These are phyloP conservation scores for Alternaria sp. DNA, from an alignment of 2,329 filamentous ascomycete genomes.

Conservation along the genomic window DNA sequence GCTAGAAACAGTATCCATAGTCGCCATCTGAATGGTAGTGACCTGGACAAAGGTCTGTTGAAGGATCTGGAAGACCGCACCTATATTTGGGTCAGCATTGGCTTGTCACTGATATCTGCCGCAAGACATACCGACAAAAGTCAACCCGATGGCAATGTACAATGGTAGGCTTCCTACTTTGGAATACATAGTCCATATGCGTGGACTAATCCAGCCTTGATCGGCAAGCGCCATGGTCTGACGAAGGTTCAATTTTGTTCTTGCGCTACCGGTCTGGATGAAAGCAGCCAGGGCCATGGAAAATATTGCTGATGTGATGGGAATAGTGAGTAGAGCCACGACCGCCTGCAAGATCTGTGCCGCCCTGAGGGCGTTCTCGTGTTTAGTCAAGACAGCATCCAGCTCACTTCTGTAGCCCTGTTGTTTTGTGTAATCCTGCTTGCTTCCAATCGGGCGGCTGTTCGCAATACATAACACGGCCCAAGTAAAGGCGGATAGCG, in stretches of 20 bases:
- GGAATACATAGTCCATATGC: slow-evolving; percentile 2
- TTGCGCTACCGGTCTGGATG: neutral
- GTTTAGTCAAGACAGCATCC: neutral
- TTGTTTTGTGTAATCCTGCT: neutral
- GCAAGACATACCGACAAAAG: slow-evolving; percentile 5
- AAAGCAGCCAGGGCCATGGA: slow-evolving; percentile 4
- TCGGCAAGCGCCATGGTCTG: slow-evolving; percentile 7
- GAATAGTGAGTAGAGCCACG: neutral
- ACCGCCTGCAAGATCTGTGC: slow-evolving; percentile 1
- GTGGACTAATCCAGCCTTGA: slow-evolving; percentile 7
- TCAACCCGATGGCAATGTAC: slow-evolving; percentile 3
- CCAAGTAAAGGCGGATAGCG: neutral
- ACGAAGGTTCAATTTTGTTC: slow-evolving; percentile 6
- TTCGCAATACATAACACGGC: neutral
- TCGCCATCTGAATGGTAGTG: neutral
- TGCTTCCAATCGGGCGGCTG: slow-evolving; percentile 6
- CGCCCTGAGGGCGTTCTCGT: neutral
- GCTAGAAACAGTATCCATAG: neutral
- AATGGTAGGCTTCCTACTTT: slow-evolving; percentile 8
- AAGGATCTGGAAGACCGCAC: neutral
- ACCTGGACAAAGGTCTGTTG: neutral
- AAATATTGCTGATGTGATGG: slow-evolving; percentile 3
- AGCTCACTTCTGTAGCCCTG: neutral
- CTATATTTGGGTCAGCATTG: neutral
- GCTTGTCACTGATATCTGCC: neutral